Percentiles rank a stretch among this genome's conserved stretches.
phyloP scores from a whole-genome alignment of 768 basidiomycete species.

The Rhodotorula kratochvilovae region DNA sequence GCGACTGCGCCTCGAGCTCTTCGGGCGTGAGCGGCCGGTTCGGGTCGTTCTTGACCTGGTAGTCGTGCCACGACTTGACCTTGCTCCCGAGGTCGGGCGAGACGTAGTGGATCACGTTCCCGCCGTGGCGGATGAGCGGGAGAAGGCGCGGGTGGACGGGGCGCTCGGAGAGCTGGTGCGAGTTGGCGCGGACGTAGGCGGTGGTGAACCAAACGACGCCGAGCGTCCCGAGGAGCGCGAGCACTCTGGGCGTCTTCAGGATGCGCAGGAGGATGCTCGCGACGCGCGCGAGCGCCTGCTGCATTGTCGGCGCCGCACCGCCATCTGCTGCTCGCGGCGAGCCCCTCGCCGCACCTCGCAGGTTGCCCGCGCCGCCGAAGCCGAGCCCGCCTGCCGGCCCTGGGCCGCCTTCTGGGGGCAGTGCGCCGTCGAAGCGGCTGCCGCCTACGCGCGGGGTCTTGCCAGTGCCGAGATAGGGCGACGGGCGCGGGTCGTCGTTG shows the following conservation, averaged over 20 bases:
- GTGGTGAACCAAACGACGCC: slow-evolving; percentile 11
- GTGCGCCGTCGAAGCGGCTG: not conserved
- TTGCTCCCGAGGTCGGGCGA: slow-evolving; percentile 21
- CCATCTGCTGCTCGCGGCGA: no score
- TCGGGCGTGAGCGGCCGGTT: slow-evolving; percentile 29
- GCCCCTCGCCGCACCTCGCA: not conserved
- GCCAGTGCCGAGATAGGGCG: not conserved
- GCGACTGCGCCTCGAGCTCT: slow-evolving; percentile 24
- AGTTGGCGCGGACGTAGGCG: slow-evolving; percentile 9
- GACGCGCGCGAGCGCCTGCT: not conserved
- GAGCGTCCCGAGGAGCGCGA: slow-evolving; percentile 6
- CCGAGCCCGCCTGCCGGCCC: not conserved
- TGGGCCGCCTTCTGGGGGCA: not conserved
- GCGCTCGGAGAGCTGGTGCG: slow-evolving; percentile 9
- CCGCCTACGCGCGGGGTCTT: not conserved
- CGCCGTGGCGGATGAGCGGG: slow-evolving; percentile 33
- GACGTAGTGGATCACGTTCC: slow-evolving; percentile 25
- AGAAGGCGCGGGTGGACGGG: slow-evolving; percentile 32
- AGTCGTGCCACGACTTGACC: slow-evolving; percentile 37
- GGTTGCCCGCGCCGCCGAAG: not conserved
- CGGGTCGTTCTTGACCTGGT: slow-evolving; percentile 22
- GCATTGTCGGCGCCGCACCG: not conserved
- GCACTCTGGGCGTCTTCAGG: not conserved
- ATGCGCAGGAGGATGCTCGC: slow-evolving; percentile 7
- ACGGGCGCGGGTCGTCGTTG: not conserved